Conservation (phyloP, 164 flowering plant genomes). For the Annona cherimola region DNA sequence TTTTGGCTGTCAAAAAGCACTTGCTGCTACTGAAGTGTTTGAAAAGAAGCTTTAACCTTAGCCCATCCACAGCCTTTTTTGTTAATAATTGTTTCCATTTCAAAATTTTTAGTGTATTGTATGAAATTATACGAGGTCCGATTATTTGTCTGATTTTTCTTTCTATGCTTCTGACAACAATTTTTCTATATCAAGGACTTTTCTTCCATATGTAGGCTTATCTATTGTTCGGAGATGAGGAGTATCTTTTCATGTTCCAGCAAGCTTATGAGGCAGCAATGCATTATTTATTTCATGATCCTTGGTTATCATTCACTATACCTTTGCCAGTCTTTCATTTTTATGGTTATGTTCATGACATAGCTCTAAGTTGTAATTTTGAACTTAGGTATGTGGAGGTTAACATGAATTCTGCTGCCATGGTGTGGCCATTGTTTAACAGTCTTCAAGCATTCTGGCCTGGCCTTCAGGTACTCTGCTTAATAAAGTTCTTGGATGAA, state of each 20-base stretch:
- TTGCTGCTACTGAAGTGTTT: too few relatives aligned
- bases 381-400: slow-evolving; percentile 90
- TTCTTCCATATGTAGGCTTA: slow-evolving; percentile 52
- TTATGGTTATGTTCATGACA: background rate
- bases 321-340: background rate
- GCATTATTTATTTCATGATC: slow-evolving; percentile 82
- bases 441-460: slow-evolving; percentile 99
- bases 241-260: slow-evolving; percentile 86
- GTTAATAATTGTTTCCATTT: too few relatives aligned
- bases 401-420: slow-evolving; percentile 94
- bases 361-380: background rate
- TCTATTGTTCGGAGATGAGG: slow-evolving; percentile 91
- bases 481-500: too few relatives aligned
- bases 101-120: too few relatives aligned
- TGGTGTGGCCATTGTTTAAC: slow-evolving; percentile 97
- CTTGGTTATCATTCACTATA: slow-evolving; percentile 54
- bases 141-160: too few relatives aligned
- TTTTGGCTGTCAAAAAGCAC: too few relatives aligned
- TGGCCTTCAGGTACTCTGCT: slow-evolving; percentile 74
- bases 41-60: too few relatives aligned
- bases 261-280: slow-evolving; percentile 93
- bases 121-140: too few relatives aligned
- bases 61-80: too few relatives aligned
- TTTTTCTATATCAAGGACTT: background rate
- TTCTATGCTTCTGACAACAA: background rate